Evolutionary conservation across 257 asterid genomes (phyloP), one percentile per base, ranked within the genome.

Genomic region (Solanum tacnaense): DNA sequence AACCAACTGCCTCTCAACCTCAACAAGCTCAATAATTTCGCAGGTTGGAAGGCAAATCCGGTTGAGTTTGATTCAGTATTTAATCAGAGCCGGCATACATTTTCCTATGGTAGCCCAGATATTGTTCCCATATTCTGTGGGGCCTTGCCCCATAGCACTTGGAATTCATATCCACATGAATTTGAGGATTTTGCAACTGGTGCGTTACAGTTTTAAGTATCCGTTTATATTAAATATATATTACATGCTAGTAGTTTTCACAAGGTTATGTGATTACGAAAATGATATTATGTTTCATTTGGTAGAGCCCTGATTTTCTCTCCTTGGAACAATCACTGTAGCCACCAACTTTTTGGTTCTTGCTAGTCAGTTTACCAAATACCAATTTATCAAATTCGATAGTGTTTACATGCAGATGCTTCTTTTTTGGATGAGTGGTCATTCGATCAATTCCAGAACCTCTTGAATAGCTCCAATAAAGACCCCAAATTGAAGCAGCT

Each of bases 381-480:
- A 31, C 41, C 85, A 81, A 29, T 46, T 46, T 16, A 81, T 78
- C 84, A 58, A 58, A 56, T 92, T 88, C 2, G 84, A 73, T 56
- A 52, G 91, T 93, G 89, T 92, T 87, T 85, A 90, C 20, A 12
- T 93, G 92, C 95, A 97, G 99, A 97, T 95, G 99, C 99, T 62
- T 97, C 99, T 2, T 96, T 97, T 92, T 90, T 97, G 94, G 99
- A 97, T 89, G 98, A 97, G 91, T 97, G 99, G 99, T 96, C 99
- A 68, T 90, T 94, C 31, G 98, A 96, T 89, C 99, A 97, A 88
- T 96, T 96, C 58, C 92, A 92, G 92, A 92, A 87, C 93, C 98
- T 97, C 86, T 85, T 97, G 92, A 96, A 97, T 93, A 93, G 93
- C 89, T 97, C 99, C 71, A 89, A 91, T 7, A 89, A 93, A 92